Conservation (phyloP, 352 stramenopile species). For the Pythium vanterpoolii region DNA sequence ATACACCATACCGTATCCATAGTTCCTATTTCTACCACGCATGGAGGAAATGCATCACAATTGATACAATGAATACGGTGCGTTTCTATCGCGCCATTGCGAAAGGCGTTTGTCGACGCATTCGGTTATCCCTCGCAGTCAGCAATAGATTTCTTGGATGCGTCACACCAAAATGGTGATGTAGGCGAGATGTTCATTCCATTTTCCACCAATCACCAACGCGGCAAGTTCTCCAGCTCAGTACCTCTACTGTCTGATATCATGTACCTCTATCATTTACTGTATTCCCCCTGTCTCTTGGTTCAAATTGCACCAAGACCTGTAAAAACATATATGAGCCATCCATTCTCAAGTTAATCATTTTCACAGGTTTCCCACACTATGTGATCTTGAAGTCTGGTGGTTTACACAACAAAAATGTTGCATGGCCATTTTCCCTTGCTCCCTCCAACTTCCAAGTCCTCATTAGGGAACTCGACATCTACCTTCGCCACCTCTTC, state of each 20-base stretch:
- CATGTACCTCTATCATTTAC: not conserved
- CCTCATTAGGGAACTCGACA: not conserved
- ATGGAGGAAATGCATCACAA: no score
- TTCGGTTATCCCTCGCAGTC: not conserved
- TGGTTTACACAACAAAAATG: slow-evolving; percentile 21
- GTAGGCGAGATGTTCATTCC: not conserved
- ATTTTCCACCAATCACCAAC: slow-evolving; percentile 4
- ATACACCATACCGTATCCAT: no score
- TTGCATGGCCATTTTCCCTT: not conserved
- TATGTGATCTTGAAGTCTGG: slow-evolving; percentile 16
- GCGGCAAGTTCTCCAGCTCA: not conserved
- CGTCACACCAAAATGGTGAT: not conserved
- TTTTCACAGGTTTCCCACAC: not conserved
- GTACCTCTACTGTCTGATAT: not conserved
- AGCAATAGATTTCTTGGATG: not conserved
- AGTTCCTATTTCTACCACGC: no score
- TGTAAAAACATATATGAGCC: not conserved
- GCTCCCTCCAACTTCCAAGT: not conserved
- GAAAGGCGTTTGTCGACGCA: not conserved
- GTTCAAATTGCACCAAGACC: not conserved
- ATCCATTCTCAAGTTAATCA: not conserved
- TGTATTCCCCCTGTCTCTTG: not conserved
- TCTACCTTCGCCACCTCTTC: not conserved
- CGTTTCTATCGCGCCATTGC: not conserved
- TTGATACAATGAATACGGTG: no score